A percentile compares a stretch with the other conserved stretches of the same genome.
These are phyloP conservation scores for Forsythia suspensa DNA, from an alignment of 257 asterid genomes.

Conservation along the genomic window DNA sequence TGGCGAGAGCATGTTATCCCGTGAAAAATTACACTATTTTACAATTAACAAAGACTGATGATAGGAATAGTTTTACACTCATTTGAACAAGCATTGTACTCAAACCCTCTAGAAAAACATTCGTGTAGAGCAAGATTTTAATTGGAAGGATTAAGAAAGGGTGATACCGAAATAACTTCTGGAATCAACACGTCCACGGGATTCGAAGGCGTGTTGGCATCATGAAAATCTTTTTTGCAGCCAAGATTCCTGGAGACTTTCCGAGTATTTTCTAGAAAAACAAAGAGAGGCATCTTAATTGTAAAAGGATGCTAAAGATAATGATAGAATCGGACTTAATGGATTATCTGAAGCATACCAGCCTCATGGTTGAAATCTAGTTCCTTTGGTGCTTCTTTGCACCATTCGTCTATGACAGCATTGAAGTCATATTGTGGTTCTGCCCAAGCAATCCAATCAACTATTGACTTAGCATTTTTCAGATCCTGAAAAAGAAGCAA, in stretches of 20 bases:
- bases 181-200: conserved; percentile 93
- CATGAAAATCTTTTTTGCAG: conserved; percentile 51
- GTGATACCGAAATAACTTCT: conserved; percentile 75
- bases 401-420: conserved; percentile 98
- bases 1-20: neutral
- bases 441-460: conserved; percentile 99
- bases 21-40: neutral
- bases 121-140: conserved; percentile 16
- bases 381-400: conserved; percentile 98
- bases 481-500: conserved; percentile 60
- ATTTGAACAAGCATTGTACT: conserved; percentile 1
- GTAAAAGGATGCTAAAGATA: conserved; percentile 13
- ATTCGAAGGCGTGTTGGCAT: conserved; percentile 35
- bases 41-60: neutral
- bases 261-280: conserved; percentile 69
- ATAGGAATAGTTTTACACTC: neutral
- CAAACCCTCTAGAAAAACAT: conserved; percentile 5
- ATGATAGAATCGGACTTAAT: conserved; percentile 20
- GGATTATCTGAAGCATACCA: conserved; percentile 50
- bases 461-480: conserved; percentile 88
- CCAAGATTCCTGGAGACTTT: conserved; percentile 78
- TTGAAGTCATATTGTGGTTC: conserved; percentile 94
- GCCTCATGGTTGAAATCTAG: conserved; percentile 89
- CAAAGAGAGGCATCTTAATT: conserved; percentile 31
- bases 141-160: conserved; percentile 27